These are phyloP conservation scores for Aspergillus sclerotioniger DNA, from an alignment of 495 filamentous ascomycete species.

Conservation along the genomic window DNA sequence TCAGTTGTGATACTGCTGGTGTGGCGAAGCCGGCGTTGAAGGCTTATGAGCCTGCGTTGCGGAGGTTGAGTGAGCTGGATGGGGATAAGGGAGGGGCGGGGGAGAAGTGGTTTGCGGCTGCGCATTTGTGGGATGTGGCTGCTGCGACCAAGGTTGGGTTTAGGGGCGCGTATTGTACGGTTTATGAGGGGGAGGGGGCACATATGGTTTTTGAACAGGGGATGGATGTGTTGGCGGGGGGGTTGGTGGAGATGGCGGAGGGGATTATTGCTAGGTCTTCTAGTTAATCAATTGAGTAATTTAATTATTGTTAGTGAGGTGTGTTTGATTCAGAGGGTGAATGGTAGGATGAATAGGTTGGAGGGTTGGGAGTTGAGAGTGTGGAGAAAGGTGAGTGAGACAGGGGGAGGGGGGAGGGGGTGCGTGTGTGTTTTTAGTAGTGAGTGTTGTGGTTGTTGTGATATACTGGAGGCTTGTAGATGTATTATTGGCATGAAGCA, in stretches of 20 bases:
- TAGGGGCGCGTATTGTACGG: conserved; percentile 29
- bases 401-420: too few species aligned
- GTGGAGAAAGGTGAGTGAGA: too few species aligned
- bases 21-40: conserved; percentile 34
- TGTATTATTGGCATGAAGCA: too few species aligned
- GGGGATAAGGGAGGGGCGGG: too few species aligned
- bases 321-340: too few species aligned
- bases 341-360: too few species aligned
- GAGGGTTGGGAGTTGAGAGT: too few species aligned
- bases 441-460: too few species aligned
- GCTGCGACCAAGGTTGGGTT: conserved; percentile 32
- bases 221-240: conserved; percentile 28
- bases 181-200: conserved; percentile 27
- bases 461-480: too few species aligned
- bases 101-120: conserved; percentile 33
- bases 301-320: too few species aligned
- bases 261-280: conserved; percentile 17
- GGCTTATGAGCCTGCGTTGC: conserved; percentile 28
- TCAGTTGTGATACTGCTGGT: conserved; percentile 33
- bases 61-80: conserved; percentile 4
- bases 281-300: background rate
- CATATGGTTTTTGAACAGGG: conserved; percentile 22
- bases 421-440: too few species aligned
- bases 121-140: conserved; percentile 41
- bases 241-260: conserved; percentile 29